phyloP scores from a whole-genome alignment of 139 green algal genomes.

The Closterium sp. region DNA sequence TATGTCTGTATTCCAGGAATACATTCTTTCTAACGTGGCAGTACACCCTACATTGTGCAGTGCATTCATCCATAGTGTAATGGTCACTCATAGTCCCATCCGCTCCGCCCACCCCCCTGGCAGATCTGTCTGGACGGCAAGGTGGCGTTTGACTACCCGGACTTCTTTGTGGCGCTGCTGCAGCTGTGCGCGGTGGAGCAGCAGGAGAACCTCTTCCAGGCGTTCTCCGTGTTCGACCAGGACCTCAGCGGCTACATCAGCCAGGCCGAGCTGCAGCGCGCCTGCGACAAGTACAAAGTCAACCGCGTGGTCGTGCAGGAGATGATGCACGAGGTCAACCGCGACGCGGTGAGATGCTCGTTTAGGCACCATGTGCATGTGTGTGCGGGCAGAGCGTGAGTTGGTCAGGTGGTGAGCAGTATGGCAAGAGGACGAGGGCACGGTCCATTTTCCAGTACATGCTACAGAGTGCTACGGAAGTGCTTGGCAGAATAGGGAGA shows the following conservation, averaged over 20 bases:
- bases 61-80: no score
- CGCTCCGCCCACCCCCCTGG: background rate
- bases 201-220: constrained; percentile 38
- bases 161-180: constrained; percentile 66
- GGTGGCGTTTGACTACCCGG: constrained; percentile 81
- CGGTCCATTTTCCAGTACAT: no score
- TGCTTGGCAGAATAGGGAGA: no score
- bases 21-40: no score
- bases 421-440: no score
- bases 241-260: constrained; percentile 32
- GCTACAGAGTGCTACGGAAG: no score
- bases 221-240: constrained; percentile 33
- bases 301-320: background rate
- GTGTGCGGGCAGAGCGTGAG: no score
- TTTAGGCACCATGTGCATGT: no score
- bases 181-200: constrained; percentile 33
- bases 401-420: no score
- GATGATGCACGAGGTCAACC: background rate
- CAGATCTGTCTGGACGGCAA: constrained; percentile 51
- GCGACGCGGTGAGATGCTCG: background rate
- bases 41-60: no score
- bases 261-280: constrained; percentile 13
- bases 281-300: background rate
- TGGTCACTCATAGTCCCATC: background rate
- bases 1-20: no score